phyloP scores from a whole-genome alignment of 495 filamentous ascomycete species.

The Gamarada debralockiae region DNA sequence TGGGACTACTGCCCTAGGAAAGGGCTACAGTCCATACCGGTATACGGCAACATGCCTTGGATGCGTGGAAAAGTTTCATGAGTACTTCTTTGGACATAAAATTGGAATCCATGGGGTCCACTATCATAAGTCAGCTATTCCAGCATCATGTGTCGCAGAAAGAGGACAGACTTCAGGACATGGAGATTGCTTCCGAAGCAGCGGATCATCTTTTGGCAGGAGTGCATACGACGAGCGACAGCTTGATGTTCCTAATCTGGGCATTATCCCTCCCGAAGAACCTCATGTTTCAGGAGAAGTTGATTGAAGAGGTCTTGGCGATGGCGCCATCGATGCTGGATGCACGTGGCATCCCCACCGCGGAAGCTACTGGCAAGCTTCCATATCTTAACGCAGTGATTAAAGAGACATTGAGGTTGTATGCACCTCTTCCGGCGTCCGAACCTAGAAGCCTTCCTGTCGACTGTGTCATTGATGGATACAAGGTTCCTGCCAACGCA shows the following conservation, averaged over 20 bases:
- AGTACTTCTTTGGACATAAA: not conserved
- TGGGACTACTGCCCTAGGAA: constrained; percentile 29
- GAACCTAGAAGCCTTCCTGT: constrained; percentile 68
- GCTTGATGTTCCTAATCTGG: constrained; percentile 67
- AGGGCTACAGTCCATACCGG: constrained; percentile 34
- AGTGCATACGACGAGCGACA: constrained; percentile 74
- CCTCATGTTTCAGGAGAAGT: constrained; percentile 48
- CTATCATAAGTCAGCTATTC: constrained; percentile 18
- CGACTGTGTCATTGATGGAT: constrained; percentile 41
- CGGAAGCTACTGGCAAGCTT: constrained; percentile 55
- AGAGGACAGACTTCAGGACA: constrained; percentile 16
- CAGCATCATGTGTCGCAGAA: constrained; percentile 15
- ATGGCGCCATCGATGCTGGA: constrained; percentile 32
- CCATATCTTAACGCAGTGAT: constrained; percentile 70
- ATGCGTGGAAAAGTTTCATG: constrained; percentile 17
- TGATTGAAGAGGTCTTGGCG: constrained; percentile 59
- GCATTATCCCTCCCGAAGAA: constrained; percentile 53
- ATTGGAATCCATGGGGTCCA: not conserved
- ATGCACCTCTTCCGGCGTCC: constrained; percentile 70
- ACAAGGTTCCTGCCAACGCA: constrained; percentile 54
- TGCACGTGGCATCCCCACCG: constrained; percentile 10
- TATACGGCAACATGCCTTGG: constrained; percentile 30
- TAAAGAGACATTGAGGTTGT: constrained; percentile 70
- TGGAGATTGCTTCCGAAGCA: constrained; percentile 56
- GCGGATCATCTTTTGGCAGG: constrained; percentile 59